Percentiles rank a stretch among this genome's conserved stretches.
These are phyloP conservation scores for Ceratocystis albifundus DNA, from an alignment of 2,329 filamentous ascomycete species.

Conservation along the genomic window DNA sequence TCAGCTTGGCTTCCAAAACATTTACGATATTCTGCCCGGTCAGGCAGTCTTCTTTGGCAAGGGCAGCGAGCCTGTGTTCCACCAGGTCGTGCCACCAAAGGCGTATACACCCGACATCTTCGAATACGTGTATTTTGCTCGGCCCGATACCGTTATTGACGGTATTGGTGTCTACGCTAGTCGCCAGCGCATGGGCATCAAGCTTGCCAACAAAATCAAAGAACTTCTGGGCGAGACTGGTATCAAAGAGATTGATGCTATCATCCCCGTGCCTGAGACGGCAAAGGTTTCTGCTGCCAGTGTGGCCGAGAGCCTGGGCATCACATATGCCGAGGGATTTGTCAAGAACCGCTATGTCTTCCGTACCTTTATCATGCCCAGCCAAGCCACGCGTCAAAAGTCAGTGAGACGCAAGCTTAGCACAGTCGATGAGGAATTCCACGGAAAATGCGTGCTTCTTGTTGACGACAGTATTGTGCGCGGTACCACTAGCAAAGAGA, in stretches of 20 bases:
- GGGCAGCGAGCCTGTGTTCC: conserved; percentile 59
- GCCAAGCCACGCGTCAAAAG: conserved; percentile 68
- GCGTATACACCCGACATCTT: conserved; percentile 69
- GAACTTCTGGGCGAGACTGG: conserved; percentile 55
- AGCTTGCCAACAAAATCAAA: conserved; percentile 62
- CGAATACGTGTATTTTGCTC: conserved; percentile 77
- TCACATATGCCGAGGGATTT: conserved; percentile 69
- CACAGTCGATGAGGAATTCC: conserved; percentile 75
- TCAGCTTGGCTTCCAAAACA: conserved; percentile 67
- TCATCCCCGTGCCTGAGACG: conserved; percentile 42
- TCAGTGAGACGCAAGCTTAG: conserved; percentile 83
- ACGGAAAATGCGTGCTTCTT: conserved; percentile 64
- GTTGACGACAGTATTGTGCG: conserved; percentile 87
- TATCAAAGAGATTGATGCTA: conserved; percentile 63
- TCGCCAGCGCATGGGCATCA: conserved; percentile 75
- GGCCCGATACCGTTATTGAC: conserved; percentile 73
- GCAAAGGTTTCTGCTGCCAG: conserved; percentile 62
- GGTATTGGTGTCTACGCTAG: conserved; percentile 78
- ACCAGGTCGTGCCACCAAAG: conserved; percentile 56
- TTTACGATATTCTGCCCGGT: conserved; percentile 68
- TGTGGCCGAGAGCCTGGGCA: conserved; percentile 62
- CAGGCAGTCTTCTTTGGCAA: conserved; percentile 79
- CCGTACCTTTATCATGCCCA: conserved; percentile 66
- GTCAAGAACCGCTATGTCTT: conserved; percentile 86
- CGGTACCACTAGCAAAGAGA: conserved; percentile 60